Evolutionary conservation across 1,284 basidiomycete species (phyloP).

Genomic region (Ganoderma boninense): DNA sequence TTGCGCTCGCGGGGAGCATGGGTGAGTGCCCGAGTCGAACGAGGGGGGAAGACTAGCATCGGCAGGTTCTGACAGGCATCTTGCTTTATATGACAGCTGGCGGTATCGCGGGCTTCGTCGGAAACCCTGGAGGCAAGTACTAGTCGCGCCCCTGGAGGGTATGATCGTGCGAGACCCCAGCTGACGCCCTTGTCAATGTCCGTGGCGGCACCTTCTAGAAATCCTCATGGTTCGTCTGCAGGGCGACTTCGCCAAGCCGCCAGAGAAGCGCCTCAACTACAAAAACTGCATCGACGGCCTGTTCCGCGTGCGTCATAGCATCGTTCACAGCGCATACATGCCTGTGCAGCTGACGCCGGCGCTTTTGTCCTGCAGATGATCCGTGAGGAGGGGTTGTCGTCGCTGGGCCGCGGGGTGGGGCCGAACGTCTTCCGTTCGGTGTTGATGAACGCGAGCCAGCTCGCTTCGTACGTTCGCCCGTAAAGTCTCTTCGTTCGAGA

Average conservation of each 20-base stretch:
- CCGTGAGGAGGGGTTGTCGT: constrained; percentile 80
- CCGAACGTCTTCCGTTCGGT: constrained; percentile 89
- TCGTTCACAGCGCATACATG: neutral
- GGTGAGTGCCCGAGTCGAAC: constrained; percentile 54
- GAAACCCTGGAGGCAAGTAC: constrained; percentile 88
- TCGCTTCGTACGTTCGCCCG: constrained; percentile 73
- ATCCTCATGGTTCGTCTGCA: constrained; percentile 84
- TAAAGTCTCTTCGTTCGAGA: too few species aligned
- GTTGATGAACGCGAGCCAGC: constrained; percentile 92
- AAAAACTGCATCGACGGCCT: constrained; percentile 88
- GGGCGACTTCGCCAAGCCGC: constrained; percentile 87
- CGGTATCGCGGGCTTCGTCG: constrained; percentile 82
- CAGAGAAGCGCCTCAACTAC: constrained; percentile 87
- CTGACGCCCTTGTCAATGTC: constrained; percentile 5
- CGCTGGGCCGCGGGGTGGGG: constrained; percentile 80
- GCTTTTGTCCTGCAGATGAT: constrained; percentile 67
- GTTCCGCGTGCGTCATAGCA: constrained; percentile 64
- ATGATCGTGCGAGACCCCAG: neutral
- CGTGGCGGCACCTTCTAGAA: constrained; percentile 52
- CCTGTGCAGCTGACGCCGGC: constrained; percentile 12
- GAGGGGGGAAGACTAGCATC: too few species aligned
- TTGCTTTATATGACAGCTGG: constrained; percentile 59
- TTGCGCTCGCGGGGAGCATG: constrained; percentile 84
- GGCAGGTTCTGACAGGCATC: constrained; percentile 9
- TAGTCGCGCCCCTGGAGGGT: constrained; percentile 14